Conservation (phyloP, 2,329 filamentous ascomycete species). For the Bipolaris sorokiniana region DNA sequence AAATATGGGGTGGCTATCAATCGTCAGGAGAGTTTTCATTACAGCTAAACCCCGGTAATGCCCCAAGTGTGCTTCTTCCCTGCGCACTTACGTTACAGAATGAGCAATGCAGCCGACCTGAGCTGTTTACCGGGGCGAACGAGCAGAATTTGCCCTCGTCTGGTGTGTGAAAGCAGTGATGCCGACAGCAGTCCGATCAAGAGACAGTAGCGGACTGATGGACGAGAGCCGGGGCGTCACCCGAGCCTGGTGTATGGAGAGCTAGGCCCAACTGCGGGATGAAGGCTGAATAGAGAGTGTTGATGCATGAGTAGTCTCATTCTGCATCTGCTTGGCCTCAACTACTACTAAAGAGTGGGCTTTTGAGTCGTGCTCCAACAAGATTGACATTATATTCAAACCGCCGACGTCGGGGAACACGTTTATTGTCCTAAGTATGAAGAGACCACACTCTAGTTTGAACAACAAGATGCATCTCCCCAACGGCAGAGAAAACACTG, state of each 20-base stretch:
- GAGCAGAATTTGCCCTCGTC: slow-evolving; percentile 13
- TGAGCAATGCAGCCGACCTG: slow-evolving; percentile 10
- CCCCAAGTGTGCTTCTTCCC: slow-evolving; percentile 4
- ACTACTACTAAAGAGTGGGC: slow-evolving; percentile 32
- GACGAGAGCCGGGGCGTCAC: slow-evolving; percentile 15
- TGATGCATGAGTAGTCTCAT: slow-evolving; percentile 6
- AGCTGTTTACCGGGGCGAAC: neutral
- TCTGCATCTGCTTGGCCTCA: slow-evolving; percentile 27
- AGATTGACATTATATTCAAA: slow-evolving; percentile 11
- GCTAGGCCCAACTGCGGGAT: slow-evolving; percentile 18
- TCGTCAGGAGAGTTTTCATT: slow-evolving; percentile 19
- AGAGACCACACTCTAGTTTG: slow-evolving; percentile 9
- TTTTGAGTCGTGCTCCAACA: slow-evolving; percentile 14
- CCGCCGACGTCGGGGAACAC: slow-evolving; percentile 3
- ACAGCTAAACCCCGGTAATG: slow-evolving; percentile 32
- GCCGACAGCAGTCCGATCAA: slow-evolving; percentile 23
- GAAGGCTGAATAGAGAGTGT: slow-evolving; percentile 19
- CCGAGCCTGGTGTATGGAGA: slow-evolving; percentile 23
- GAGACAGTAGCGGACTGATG: slow-evolving; percentile 9
- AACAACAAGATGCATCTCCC: slow-evolving; percentile 29
- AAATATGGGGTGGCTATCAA: slow-evolving; percentile 22
- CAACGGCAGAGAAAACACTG: slow-evolving; percentile 21
- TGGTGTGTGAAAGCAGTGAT: slow-evolving; percentile 24
- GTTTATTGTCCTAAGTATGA: slow-evolving; percentile 1
- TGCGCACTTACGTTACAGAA: slow-evolving; percentile 26